Evolutionary conservation across 805 yeast species (phyloP), one percentile per base, ranked within the genome.

Genomic region (Candida nonsorbophila): DNA sequence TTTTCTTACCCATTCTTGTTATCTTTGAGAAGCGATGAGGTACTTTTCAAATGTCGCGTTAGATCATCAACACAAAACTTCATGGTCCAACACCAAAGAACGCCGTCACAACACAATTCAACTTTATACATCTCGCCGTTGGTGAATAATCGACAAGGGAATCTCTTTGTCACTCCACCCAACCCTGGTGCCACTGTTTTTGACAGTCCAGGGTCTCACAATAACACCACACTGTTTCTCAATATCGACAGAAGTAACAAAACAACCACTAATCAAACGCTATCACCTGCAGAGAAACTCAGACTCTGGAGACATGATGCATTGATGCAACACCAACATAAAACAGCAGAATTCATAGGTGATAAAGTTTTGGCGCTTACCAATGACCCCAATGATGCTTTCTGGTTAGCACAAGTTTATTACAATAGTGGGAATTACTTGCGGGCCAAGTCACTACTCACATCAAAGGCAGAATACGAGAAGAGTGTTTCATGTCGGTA

Each of bases 221-320:
- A 53, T 23, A 30, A 30, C 12, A 40, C 44, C 29, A 54, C 67
- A 8, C 61, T 55, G 60, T 62, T 64, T 34, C 62, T 58, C 42
- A 53, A 58, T 28, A 34, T 49, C 16, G 61, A 51, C 16, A 49
- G 31, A 15, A 31, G 28, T 33, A 17, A 31, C 18, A 17, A 20
- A 31, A 4, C 37, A 33, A 15, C 30, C 24, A 20, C 30, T 27
- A 31, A 23, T 14, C 30, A 63, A 29, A 80, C 80, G 5, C 47
- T 75, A 22, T 72, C 95, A 0, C 92, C 84, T 34, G 92, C 88
- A 0, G 97, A 90, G 40, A 77, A 79, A 42, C 67, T 92, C 20
- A 60, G 97, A 25, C 62, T 84, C 16, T 92, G 97, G 98, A 64
- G 97, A 27, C 94, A 87, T 40, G 95, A 87, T 49, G 94, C 98